Conservation (phyloP, 306 rosid species). For the Abrus pulchellus region DNA sequence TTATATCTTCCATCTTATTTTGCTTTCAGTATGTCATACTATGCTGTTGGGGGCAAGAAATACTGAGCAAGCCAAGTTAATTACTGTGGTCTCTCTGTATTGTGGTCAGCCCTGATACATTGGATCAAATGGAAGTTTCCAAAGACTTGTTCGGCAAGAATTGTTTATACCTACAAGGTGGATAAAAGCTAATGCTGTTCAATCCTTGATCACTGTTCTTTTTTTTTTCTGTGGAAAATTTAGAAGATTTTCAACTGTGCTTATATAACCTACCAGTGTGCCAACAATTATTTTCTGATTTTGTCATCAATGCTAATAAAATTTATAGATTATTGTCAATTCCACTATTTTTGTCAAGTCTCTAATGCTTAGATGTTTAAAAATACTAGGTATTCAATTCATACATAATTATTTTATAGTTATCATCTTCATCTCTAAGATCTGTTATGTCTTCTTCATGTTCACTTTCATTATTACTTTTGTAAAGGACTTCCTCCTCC, state of each 20-base stretch:
- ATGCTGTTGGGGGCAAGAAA: slow-evolving; percentile 29
- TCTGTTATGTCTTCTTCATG: no score
- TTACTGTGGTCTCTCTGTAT: slow-evolving; percentile 41
- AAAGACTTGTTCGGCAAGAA: slow-evolving; percentile 83
- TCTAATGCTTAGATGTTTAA: no score
- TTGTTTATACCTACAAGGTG: slow-evolving; percentile 71
- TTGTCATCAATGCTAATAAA: slow-evolving; percentile 30
- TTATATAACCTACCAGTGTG: slow-evolving; percentile 5
- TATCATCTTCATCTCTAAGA: no score
- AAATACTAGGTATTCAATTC: no score
- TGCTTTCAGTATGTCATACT: slow-evolving; percentile 20
- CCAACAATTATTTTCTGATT: slow-evolving; percentile 27
- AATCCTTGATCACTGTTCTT: slow-evolving; percentile 27
- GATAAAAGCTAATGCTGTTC: slow-evolving; percentile 19
- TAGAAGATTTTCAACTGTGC: slow-evolving; percentile 8
- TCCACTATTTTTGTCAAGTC: neutral
- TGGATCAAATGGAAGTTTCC: slow-evolving; percentile 85
- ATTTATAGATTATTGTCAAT: neutral
- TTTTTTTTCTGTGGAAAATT: slow-evolving; percentile 26
- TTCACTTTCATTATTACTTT: no score
- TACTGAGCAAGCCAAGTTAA: slow-evolving; percentile 32
- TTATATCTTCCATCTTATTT: slow-evolving; percentile 27
- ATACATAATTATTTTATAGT: no score
- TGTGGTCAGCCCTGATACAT: slow-evolving; percentile 71
- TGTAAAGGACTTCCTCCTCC: no score